Conservation (phyloP, 306 rosid genomes). For the Sicyos edulis region DNA sequence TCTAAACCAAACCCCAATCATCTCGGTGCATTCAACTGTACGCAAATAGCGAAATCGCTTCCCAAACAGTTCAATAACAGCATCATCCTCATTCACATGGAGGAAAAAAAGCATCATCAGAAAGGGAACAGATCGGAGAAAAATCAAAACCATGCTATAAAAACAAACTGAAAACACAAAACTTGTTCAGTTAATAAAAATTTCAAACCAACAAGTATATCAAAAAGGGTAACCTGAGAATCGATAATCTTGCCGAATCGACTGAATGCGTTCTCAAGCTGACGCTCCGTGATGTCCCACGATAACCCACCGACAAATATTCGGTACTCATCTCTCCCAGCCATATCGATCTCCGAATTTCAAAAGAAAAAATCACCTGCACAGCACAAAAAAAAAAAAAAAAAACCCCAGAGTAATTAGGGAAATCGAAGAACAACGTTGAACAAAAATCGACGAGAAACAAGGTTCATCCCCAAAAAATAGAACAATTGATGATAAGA, state of each 20-base stretch:
- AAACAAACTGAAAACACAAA: neutral
- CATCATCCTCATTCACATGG: conserved; percentile 39
- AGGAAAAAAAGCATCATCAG: conserved; percentile 25
- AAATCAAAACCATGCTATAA: neutral
- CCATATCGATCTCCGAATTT: conserved; percentile 37
- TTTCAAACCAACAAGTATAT: neutral
- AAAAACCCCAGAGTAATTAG: neutral
- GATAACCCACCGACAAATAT: conserved; percentile 90
- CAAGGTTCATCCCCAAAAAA: neutral
- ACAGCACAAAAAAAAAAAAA: too few relatives aligned
- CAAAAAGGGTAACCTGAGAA: conserved; percentile 51
- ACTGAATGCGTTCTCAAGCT: conserved; percentile 69
- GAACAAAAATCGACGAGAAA: neutral
- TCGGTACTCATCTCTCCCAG: conserved; percentile 80
- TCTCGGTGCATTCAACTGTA: conserved; percentile 39
- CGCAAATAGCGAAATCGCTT: conserved; percentile 35
- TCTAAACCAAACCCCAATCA: conserved; percentile 36
- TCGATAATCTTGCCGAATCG: conserved; percentile 72
- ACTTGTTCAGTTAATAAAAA: neutral
- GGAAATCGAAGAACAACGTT: neutral
- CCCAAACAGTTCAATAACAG: conserved; percentile 43
- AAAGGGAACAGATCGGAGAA: neutral
- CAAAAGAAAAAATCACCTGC: neutral
- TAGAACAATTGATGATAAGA: neutral
- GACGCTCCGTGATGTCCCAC: conserved; percentile 88